A percentile compares a stretch with the other conserved stretches of the same genome.
Conservation (phyloP, 1,284 basidiomycete species). For the Ustilago trichophora region DNA sequence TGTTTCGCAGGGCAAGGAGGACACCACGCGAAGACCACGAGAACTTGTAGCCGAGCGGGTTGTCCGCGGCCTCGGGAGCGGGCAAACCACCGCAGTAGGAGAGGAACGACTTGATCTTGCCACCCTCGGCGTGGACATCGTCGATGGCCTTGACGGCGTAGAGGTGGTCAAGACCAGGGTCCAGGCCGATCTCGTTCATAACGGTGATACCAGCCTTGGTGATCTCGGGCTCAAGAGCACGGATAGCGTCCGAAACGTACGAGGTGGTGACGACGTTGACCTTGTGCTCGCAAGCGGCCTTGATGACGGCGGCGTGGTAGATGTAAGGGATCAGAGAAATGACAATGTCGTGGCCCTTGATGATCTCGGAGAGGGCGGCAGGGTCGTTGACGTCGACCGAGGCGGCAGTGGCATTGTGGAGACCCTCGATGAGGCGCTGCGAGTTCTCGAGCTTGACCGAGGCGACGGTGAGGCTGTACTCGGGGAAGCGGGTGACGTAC, state of each 20-base stretch:
- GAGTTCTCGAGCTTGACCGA: slow-evolving; percentile 69
- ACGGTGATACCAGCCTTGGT: slow-evolving; percentile 91
- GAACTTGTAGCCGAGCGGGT: slow-evolving; percentile 99
- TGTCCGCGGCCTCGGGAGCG: slow-evolving; percentile 86
- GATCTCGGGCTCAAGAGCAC: slow-evolving; percentile 82
- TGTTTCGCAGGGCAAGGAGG: slow-evolving; percentile 91
- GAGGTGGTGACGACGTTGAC: slow-evolving; percentile 95
- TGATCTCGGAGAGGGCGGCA: slow-evolving; percentile 78
- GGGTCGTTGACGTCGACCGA: slow-evolving; percentile 84
- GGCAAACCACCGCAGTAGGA: slow-evolving; percentile 97
- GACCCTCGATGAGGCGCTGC: slow-evolving; percentile 76
- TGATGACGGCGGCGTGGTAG: slow-evolving; percentile 88
- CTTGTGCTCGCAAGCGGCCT: slow-evolving; percentile 93
- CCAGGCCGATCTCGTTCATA: slow-evolving; percentile 97
- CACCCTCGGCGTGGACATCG: slow-evolving; percentile 91
- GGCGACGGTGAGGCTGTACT: slow-evolving; percentile 81
- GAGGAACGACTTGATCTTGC: slow-evolving; percentile 88
- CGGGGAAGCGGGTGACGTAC: slow-evolving; percentile 84
- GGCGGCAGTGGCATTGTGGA: slow-evolving; percentile 75
- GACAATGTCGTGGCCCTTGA: slow-evolving; percentile 89
- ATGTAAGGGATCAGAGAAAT: slow-evolving; percentile 97
- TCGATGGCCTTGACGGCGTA: slow-evolving; percentile 97
- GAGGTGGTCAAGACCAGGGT: slow-evolving; percentile 95
- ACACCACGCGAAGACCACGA: slow-evolving; percentile 98
- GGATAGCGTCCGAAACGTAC: slow-evolving; percentile 93